Percentiles rank a stretch among this genome's conserved stretches.
phyloP scores from a whole-genome alignment of 2,329 filamentous ascomycete species.

The Pleoardoris graminearum region DNA sequence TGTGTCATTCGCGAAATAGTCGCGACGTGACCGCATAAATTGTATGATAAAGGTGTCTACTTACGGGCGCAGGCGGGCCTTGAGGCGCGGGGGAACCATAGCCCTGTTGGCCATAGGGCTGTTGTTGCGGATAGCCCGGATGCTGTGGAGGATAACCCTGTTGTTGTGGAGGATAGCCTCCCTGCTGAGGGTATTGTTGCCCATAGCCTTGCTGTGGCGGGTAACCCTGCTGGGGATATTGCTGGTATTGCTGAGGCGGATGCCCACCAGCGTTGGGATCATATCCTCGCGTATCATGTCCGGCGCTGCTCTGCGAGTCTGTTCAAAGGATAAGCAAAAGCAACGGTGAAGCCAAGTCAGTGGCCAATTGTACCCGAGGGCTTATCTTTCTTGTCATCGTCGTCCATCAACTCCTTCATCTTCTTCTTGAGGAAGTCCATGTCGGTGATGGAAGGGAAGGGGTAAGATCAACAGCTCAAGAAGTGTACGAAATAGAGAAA shows the following conservation, averaged over 20 bases:
- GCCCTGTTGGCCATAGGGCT: constrained; percentile 18
- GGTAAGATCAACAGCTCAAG: neutral
- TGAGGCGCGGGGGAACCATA: constrained; percentile 28
- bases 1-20: neutral
- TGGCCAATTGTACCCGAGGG: constrained; percentile 18
- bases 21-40: neutral
- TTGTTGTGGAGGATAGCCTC: constrained; percentile 18
- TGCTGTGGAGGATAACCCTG: constrained; percentile 25
- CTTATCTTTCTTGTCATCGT: constrained; percentile 42
- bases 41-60: neutral
- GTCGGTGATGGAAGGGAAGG: constrained; percentile 1
- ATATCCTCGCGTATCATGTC: constrained; percentile 13
- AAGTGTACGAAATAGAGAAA: constrained; percentile 2
- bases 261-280: constrained; percentile 24
- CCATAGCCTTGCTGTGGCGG: constrained; percentile 16
- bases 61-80: constrained; percentile 29
- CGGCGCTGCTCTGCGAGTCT: constrained; percentile 11
- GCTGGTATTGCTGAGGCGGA: constrained; percentile 14
- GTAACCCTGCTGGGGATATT: constrained; percentile 18
- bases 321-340: neutral
- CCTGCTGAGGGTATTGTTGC: constrained; percentile 12
- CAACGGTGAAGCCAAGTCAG: neutral
- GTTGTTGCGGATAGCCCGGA: constrained; percentile 26
- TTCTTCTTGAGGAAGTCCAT: constrained; percentile 55
- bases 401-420: constrained; percentile 50